Evolutionary conservation across 331 rosid species (phyloP), one percentile per base, ranked within the genome.

Genomic region (Acacia concinna): DNA sequence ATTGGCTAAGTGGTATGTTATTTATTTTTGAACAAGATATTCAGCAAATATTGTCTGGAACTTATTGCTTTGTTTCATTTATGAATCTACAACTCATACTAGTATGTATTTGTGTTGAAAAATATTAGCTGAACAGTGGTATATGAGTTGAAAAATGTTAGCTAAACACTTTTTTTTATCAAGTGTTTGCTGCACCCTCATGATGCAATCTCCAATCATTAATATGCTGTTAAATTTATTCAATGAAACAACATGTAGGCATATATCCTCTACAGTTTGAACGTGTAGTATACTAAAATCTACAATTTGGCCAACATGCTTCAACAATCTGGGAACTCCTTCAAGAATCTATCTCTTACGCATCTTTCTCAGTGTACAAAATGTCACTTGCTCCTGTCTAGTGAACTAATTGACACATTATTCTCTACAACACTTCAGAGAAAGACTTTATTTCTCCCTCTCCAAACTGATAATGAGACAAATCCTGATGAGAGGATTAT

Each of bases 1-100:
- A 35, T 87, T 96, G 82, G 79, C 99, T 52, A 91, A 85, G 88
- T 96, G 99, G 97, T 96, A 86, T 66, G 46, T 73, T 34, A 18
- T 59, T 67, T 28, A 38, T 56, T 66, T 76, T 21, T 84, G 51
- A 1, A 31, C 31, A 34, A 20, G 60, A 59, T 47, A 44, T 68
- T 27, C 46, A 44, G 68, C n/a, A 51, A 65, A 18, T 49, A 5
- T 71, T 64, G 35, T 57, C 56, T 74, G 75, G 65, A 35, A 41
- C 75, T 65, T 52, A 65, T 75, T 21, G 28, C 49, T 52, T 40
- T 75, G n/a, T 81, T 60, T 66, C 51, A 54, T 47, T 56, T 59
- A 62, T 73, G 60, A 64, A 54, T 49, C 56, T 73, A 51, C 77
- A 65, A 59, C 63, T 68, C 34, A 13, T 75, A n/a, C 25, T 85